Percentiles rank a stretch among this genome's conserved stretches.
Conservation (phyloP, 495 filamentous ascomycete species). For the Xylaria castorea region DNA sequence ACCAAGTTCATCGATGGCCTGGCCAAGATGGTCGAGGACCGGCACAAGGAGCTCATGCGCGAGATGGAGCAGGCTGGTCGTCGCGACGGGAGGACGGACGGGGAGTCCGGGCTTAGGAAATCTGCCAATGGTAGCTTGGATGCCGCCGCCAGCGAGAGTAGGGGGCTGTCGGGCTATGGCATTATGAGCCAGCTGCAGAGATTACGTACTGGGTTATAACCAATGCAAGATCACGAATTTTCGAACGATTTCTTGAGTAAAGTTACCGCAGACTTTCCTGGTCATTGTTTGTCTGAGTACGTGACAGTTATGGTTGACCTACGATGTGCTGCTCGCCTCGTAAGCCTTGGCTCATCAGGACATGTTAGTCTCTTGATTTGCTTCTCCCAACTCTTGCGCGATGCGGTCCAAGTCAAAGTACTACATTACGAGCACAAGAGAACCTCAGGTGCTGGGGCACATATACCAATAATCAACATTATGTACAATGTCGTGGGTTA, state of each 20-base stretch:
- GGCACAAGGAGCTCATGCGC: conserved; percentile 61
- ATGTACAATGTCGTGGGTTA: conserved; percentile 8
- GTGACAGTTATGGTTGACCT: background rate
- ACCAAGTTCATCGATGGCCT: conserved; percentile 80
- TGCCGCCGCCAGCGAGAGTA: conserved; percentile 39
- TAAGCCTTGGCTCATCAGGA: background rate
- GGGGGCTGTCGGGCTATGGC: conserved; percentile 64
- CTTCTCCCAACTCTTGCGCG: background rate
- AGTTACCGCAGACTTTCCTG: background rate
- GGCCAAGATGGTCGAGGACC: conserved; percentile 65
- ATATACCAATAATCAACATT: background rate
- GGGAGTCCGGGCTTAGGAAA: conserved; percentile 37
- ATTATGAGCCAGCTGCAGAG: conserved; percentile 82
- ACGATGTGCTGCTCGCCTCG: background rate
- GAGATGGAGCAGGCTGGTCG: conserved; percentile 53
- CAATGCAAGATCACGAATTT: background rate
- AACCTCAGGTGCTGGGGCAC: background rate
- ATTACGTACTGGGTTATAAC: conserved; percentile 75
- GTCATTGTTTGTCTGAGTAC: background rate
- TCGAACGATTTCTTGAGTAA: background rate
- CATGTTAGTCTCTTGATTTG: background rate
- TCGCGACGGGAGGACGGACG: conserved; percentile 37
- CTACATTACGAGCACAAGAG: background rate
- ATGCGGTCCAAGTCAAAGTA: background rate
- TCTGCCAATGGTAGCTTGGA: conserved; percentile 38